Conservation (phyloP, 1,284 basidiomycete species). For the Naganishia albida region DNA sequence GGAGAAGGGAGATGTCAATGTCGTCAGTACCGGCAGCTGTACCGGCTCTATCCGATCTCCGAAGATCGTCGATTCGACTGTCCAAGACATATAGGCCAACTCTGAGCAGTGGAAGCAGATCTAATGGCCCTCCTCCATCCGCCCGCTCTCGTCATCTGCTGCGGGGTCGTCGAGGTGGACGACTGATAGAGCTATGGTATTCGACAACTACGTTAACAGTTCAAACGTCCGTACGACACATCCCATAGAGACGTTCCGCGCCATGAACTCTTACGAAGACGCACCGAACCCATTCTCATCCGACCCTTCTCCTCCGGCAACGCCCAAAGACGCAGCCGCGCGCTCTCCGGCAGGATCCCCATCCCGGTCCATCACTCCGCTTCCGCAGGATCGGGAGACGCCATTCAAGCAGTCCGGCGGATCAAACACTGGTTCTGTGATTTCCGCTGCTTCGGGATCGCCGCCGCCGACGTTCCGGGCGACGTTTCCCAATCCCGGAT, state of each 20-base stretch:
- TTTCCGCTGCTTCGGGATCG: constrained; percentile 46
- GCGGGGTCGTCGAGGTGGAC: too few species aligned
- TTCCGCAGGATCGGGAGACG: neutral
- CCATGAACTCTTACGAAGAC: constrained; percentile 32
- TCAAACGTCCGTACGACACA: neutral
- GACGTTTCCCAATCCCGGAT: constrained; percentile 49
- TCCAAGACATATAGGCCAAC: neutral
- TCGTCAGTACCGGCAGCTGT: too few species aligned
- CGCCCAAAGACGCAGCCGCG: constrained; percentile 3
- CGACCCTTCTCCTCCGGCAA: constrained; percentile 26
- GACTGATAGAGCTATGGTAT: neutral
- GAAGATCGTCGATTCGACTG: neutral
- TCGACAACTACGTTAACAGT: neutral
- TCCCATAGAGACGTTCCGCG: neutral
- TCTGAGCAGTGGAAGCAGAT: neutral
- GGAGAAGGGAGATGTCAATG: neutral
- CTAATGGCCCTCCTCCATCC: neutral
- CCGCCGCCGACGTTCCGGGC: constrained; percentile 51
- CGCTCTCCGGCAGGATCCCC: constrained; percentile 1
- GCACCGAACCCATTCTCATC: constrained; percentile 32
- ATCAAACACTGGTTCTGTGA: constrained; percentile 33
- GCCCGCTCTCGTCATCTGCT: neutral
- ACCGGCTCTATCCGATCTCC: neutral
- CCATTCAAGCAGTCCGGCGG: neutral
- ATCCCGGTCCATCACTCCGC: neutral